phyloP scores from a whole-genome alignment of 2,329 filamentous ascomycete genomes.

The Colletotrichum incanum region DNA sequence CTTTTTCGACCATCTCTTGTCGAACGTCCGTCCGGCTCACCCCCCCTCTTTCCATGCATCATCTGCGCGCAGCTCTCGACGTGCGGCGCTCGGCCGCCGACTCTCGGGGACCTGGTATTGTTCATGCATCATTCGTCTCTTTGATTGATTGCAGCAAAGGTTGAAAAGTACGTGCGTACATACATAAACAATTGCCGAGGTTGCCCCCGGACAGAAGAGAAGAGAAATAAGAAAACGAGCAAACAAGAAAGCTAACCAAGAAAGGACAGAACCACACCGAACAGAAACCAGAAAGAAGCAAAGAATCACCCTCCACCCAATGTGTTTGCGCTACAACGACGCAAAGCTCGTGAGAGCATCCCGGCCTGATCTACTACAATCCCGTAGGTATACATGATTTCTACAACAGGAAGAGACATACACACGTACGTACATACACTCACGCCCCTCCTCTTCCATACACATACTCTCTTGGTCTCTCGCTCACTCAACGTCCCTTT shows the following conservation, averaged over 20 bases:
- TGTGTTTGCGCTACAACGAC: constrained; percentile 20
- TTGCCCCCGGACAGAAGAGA: constrained; percentile 1
- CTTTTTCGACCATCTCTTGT: too few relatives aligned
- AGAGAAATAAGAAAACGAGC: neutral
- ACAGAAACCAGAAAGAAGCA: constrained; percentile 20
- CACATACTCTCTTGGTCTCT: neutral
- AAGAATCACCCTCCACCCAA: constrained; percentile 1
- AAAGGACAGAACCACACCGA: constrained; percentile 12
- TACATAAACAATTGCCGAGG: constrained; percentile 10
- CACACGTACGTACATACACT: constrained; percentile 5
- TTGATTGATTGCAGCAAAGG: constrained; percentile 10
- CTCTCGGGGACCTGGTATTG: neutral
- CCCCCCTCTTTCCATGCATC: neutral
- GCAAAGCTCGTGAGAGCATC: constrained; percentile 47
- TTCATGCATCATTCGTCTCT: constrained; percentile 26
- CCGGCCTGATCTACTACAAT: constrained; percentile 43
- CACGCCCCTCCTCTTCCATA: constrained; percentile 12
- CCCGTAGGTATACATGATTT: constrained; percentile 40
- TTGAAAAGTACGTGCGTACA: constrained; percentile 21
- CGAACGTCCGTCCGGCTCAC: too few relatives aligned
- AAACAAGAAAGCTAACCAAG: constrained; percentile 8
- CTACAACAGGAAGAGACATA: constrained; percentile 32
- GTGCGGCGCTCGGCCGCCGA: neutral
- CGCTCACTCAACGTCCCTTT: neutral
- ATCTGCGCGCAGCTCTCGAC: neutral